Percentiles rank a stretch among this genome's conserved stretches.
Evolutionary conservation across 1,284 basidiomycete genomes (phyloP).

Genomic region (Lentinula novae-zelandiae): DNA sequence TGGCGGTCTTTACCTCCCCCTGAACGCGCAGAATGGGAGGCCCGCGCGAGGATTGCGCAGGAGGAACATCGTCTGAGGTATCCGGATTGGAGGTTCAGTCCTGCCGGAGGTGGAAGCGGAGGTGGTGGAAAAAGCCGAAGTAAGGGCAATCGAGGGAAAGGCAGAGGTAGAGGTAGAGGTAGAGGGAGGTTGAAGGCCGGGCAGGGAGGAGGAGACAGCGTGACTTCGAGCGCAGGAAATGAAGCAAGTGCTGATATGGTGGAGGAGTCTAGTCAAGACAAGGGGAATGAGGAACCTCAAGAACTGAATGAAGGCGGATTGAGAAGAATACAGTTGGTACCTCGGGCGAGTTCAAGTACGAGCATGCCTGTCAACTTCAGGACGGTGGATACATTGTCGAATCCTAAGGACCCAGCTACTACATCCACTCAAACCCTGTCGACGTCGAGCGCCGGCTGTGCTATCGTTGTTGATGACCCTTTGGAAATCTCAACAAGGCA

Average conservation of each 20-base stretch:
- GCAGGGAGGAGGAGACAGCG: slow-evolving; percentile 25
- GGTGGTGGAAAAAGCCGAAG: slow-evolving; percentile 19
- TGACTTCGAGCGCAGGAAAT: background rate
- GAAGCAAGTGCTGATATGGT: background rate
- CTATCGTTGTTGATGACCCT: no score
- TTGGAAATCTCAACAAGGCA: no score
- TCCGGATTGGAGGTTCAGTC: slow-evolving; percentile 74
- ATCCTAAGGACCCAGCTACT: no score
- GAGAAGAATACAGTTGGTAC: no score
- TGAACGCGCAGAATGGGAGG: slow-evolving; percentile 72
- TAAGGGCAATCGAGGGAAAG: slow-evolving; percentile 22
- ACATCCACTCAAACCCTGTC: no score
- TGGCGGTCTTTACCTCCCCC: slow-evolving; percentile 59
- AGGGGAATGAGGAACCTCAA: background rate
- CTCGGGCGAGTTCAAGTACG: no score
- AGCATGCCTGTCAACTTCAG: no score
- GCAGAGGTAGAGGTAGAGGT: slow-evolving; percentile 30
- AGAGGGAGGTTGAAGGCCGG: slow-evolving; percentile 12
- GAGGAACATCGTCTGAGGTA: slow-evolving; percentile 75
- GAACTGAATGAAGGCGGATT: no score
- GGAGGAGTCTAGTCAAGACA: background rate
- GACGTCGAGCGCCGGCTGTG: no score
- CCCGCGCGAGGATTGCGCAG: slow-evolving; percentile 68
- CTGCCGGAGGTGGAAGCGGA: slow-evolving; percentile 39
- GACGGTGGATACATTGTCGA: no score